Evolutionary conservation across 176 grass and related monocot species (phyloP), one percentile per base, ranked within the genome.

Genomic region (Pontederia paniculata): DNA sequence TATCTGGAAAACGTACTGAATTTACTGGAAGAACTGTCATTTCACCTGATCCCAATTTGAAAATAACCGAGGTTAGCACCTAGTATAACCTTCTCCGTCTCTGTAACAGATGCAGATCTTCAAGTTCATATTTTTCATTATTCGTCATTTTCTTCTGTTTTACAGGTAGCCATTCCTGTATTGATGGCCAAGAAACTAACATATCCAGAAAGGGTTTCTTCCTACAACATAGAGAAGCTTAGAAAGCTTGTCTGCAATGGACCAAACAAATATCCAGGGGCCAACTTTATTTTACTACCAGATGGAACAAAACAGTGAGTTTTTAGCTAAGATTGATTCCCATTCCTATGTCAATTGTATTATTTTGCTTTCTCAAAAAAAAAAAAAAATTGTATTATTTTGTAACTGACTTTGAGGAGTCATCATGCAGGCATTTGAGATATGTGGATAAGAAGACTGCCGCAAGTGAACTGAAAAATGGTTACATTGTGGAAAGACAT

Each of bases 11-110:
- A 77, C 86, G 91, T 87, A 79, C 81, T 9, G 79, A 96, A 60
- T 96, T 86, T 77, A 96, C 91, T 48, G 91, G 91, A 81, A 88
- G 91, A 70, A 96, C 86, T 57, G 91, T 96, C 42, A 96, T 96
- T 73, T 96, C 91, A 70, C 91, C 91, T 53, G 91, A 89, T 78
- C 91, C 91, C 57, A 96, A 96, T 84, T 86, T 96, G 78, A 86
- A 79, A 83, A 89, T 96, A 62, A 89, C 82, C 19, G 90, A 96
- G 85, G 90, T 89, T 16, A 67, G 14, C 17, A 13, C 17, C 11
- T 53, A 18, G 19, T 54, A 2, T 53, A 42, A 25, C 10, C 8
- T 9, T 65, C 8, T 21, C 5, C 11, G 43, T 10, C 62, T 44
- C 2, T 8, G 17, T 4, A 44, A 13, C 0, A 15, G 49, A 53